Conservation (phyloP, 2,329 filamentous ascomycete species). For the Achaetomium macrosporum region DNA sequence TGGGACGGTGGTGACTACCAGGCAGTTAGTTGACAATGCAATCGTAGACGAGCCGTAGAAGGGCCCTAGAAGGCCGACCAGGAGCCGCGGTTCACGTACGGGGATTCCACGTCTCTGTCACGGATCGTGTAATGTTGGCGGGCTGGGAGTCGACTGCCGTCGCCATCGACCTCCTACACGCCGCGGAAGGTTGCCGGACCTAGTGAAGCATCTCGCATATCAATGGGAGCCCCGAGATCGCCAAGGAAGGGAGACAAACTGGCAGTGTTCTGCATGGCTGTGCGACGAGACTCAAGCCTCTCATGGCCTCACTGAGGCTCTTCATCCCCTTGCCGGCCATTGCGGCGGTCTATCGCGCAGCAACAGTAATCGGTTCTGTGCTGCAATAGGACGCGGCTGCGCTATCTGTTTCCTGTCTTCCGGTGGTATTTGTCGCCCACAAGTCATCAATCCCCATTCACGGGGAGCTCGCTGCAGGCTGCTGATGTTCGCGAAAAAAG, state of each 20-base stretch:
- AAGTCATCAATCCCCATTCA: not conserved
- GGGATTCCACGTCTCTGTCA: slow-evolving; percentile 40
- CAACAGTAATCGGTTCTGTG: slow-evolving; percentile 10
- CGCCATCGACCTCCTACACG: slow-evolving; percentile 48
- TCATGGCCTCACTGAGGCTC: slow-evolving; percentile 49
- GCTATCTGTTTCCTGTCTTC: not conserved
- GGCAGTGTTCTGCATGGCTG: slow-evolving; percentile 34
- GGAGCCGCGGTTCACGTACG: slow-evolving; percentile 31
- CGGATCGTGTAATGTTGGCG: slow-evolving; percentile 33
- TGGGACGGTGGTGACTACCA: slow-evolving; percentile 54
- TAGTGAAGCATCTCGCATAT: slow-evolving; percentile 4
- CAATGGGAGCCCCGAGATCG: not conserved
- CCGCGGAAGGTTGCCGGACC: slow-evolving; percentile 13
- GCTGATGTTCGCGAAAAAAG: slow-evolving; percentile 20
- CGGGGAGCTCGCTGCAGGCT: slow-evolving; percentile 1
- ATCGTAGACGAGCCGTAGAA: not conserved
- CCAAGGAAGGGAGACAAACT: slow-evolving; percentile 11
- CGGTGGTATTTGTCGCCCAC: not conserved
- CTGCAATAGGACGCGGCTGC: not conserved
- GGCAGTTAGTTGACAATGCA: slow-evolving; percentile 32
- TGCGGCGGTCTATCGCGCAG: slow-evolving; percentile 12
- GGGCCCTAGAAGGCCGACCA: slow-evolving; percentile 4
- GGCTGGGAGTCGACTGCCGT: slow-evolving; percentile 40
- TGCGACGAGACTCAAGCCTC: slow-evolving; percentile 42
- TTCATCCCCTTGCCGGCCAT: slow-evolving; percentile 47